Percentiles rank a stretch among this genome's conserved stretches.
These are phyloP conservation scores for Candida suzukii DNA, from an alignment of 805 yeast genomes.

Conservation along the genomic window DNA sequence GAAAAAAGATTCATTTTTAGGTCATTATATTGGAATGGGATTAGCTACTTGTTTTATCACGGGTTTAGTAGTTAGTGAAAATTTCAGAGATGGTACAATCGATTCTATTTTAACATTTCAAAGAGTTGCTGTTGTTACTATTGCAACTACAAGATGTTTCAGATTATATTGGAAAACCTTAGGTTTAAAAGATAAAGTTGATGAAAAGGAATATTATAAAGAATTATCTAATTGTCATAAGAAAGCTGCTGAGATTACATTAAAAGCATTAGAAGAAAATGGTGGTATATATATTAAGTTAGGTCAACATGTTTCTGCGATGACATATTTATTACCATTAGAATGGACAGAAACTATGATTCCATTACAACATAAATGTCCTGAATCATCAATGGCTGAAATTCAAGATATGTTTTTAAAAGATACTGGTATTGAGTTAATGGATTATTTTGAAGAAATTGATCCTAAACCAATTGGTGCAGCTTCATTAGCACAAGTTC, in stretches of 20 bases:
- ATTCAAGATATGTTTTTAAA: constrained; percentile 55
- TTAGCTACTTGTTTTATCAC: constrained; percentile 6
- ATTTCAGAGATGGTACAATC: constrained; percentile 24
- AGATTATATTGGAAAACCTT: constrained; percentile 57
- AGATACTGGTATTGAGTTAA: constrained; percentile 58
- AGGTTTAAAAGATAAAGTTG: constrained; percentile 28
- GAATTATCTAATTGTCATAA: constrained; percentile 65
- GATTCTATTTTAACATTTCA: constrained; percentile 32
- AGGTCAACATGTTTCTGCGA: constrained; percentile 91
- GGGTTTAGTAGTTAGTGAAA: constrained; percentile 24
- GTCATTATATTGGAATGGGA: constrained; percentile 17
- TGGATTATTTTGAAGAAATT: constrained; percentile 61
- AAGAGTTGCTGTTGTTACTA: constrained; percentile 55
- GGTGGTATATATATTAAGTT: constrained; percentile 92
- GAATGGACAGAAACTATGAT: constrained; percentile 97
- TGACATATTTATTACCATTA: constrained; percentile 81
- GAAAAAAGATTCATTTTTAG: constrained; percentile 1
- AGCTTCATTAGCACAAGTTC: constrained; percentile 96
- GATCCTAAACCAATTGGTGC: constrained; percentile 80
- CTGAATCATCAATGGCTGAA: constrained; percentile 65
- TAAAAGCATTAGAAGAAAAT: constrained; percentile 71
- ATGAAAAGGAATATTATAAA: constrained; percentile 36
- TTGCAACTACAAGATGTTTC: constrained; percentile 71
- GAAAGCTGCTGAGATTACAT: constrained; percentile 71
- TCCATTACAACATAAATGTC: constrained; percentile 88